Evolutionary conservation across 1,284 basidiomycete genomes (phyloP), one percentile per base, ranked within the genome.

Genomic region (Ganoderma leucocontextum): DNA sequence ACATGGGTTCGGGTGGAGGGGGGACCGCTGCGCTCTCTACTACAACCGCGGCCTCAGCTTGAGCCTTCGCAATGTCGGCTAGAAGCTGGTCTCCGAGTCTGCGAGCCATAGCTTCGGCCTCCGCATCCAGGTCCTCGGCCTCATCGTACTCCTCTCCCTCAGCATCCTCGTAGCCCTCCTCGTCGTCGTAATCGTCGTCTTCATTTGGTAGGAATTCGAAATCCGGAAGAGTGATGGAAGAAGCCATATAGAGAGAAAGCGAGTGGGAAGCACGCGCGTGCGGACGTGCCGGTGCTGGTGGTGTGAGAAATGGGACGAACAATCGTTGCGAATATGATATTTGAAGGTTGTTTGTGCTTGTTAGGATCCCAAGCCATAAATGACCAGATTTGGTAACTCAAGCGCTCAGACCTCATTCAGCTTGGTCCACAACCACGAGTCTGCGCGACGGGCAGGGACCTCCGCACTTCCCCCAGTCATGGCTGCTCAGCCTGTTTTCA

Each of bases 81-180:
- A 88, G 89, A 10, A 93, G 82, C 68, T 93, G 87, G 72, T 91
- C 90, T 15, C 89, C 88, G 38, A 93, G 80, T 41, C 88, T 82
- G 60, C 87, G 84, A 7, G 90, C 90, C 73, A 92, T 91, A 70
- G 89, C 91, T 72, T 91, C 87, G 8, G 90, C 90, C 68, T 91
- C 89, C 9, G 88, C 90, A 36, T 90, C 90, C n/a, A 88, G 86
- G 66, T 90, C 89, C 35, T 87, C 87, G 0, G 85, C 88, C 6
- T 87, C 86, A 2, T 88, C 85, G 52, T 84, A 85, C 13, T 86
- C 81, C 25, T 81, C 78, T 15, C 72, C 79, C 39, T 78, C 82
- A 2, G 84, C 85, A n/a, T 82, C 80, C 5, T 82, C 82, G 55
- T 78, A 79, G 5, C 81, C 82, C 29, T 76, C 75, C 1, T 75